Evolutionary conservation across 2,329 filamentous ascomycete genomes (phyloP), one percentile per base, ranked within the genome.

Genomic region (Endoconidiophora laricicola): DNA sequence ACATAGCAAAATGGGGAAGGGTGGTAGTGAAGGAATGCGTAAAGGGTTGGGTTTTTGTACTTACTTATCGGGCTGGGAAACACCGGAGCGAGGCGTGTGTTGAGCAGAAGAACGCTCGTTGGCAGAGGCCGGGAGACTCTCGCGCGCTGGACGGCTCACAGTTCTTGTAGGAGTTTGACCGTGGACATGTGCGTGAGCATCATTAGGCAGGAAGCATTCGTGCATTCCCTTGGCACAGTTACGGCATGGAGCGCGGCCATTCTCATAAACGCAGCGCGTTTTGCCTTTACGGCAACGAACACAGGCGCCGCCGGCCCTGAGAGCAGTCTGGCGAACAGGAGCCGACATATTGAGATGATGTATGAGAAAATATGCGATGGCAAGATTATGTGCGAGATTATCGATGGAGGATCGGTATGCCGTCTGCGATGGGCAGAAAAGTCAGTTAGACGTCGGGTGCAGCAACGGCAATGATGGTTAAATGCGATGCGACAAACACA

Each of bases 171-270:
- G 74, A 53, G 73, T 76, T 54, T 76, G 72, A 53, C 74, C 73
- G 57, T 76, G 73, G 55, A 74, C 71, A 60, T 77, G 74, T 55
- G 71, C 69, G 67, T 75, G 71, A 54, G 69, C 74, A 63, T 78
- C 74, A 26, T 73, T 77, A 38, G 74, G 74, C 18, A 78, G 64
- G 60, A 78, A 78, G 64, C 74, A 78, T 51, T 78, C 73, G 61
- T 78, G 74, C 71, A 77, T 72, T 53, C 74, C 74, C 62, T 78
- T 78, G 44, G 73, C 72, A 63, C 74, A 78, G 63, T 78, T 78
- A 60, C 75, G 74, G 66, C 74, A 78, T 10, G 74, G 74, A n/a
- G 73, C 71, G 60, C 73, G 68, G 47, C 73, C 74, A 57, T 75
- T 77, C 55, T 78, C 74, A 64, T 78, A 78, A 58, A 78, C 74